Evolutionary conservation across 495 filamentous ascomycete species (phyloP).

Genomic region (Aspergillus panamensis): DNA sequence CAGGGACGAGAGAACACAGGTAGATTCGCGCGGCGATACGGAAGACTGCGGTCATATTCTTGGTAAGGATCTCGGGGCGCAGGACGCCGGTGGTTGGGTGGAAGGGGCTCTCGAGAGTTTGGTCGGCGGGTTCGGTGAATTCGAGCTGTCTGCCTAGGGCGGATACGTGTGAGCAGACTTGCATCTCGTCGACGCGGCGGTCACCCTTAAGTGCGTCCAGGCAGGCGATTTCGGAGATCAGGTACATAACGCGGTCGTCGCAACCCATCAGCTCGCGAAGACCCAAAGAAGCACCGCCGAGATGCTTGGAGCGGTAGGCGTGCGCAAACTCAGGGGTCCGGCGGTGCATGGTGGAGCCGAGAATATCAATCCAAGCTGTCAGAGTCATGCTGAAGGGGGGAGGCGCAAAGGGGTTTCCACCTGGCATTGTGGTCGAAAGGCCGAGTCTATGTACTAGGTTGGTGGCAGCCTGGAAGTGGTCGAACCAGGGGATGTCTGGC

Average conservation of each 20-base stretch:
- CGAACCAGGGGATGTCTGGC: slow-evolving; percentile 93
- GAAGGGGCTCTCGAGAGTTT: slow-evolving; percentile 51
- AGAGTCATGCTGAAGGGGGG: slow-evolving; percentile 94
- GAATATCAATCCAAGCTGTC: slow-evolving; percentile 94
- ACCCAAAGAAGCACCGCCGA: slow-evolving; percentile 66
- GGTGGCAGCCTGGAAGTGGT: slow-evolving; percentile 89
- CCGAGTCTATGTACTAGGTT: slow-evolving; percentile 81
- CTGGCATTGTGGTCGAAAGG: slow-evolving; percentile 63
- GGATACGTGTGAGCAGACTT: slow-evolving; percentile 79
- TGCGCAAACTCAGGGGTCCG: slow-evolving; percentile 83
- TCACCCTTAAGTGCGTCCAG: slow-evolving; percentile 83
- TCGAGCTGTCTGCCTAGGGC: slow-evolving; percentile 78
- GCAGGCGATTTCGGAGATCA: slow-evolving; percentile 96
- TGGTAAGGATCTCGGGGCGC: slow-evolving; percentile 72
- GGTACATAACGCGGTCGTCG: slow-evolving; percentile 95
- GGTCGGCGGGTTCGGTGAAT: slow-evolving; percentile 62
- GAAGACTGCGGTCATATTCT: slow-evolving; percentile 86
- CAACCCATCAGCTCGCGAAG: slow-evolving; percentile 95
- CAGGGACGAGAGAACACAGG: slow-evolving; percentile 88
- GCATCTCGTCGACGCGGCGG: slow-evolving; percentile 71
- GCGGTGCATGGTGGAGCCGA: slow-evolving; percentile 89
- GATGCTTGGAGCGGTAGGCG: slow-evolving; percentile 86
- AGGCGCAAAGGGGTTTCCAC: slow-evolving; percentile 51
- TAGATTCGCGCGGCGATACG: slow-evolving; percentile 91
- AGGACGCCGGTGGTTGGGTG: slow-evolving; percentile 64